Base-by-base conservation (phyloP, 2,329 filamentous ascomycete species). In the Hypoxylon sp. region DNA sequence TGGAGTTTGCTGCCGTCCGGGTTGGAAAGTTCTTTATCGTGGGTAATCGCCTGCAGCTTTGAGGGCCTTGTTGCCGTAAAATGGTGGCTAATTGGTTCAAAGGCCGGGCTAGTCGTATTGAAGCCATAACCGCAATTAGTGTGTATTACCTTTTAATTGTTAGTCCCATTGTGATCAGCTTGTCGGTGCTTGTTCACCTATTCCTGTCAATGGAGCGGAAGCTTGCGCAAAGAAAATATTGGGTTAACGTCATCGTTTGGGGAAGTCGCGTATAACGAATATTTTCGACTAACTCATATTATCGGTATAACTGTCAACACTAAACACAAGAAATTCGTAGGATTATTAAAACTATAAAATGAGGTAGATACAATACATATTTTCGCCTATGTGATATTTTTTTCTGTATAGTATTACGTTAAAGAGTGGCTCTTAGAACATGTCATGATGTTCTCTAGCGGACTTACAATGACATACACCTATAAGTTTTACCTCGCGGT, bases 211-310 rank as follows among this genome's bases (percentile, higher is more conserved):
- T 5, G 32, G 38, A 60, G 51, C 51, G 61, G 52, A 41, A 63
- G 59, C 56, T 63, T 68, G 65, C 61, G 62, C 49, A 56, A 65
- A 60, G 50, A 72, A 73, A 72, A 64, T 63, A 63, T 73, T 69
- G 68, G 58, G 63, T 65, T 48, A 61, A 75, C 73, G 73, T 75
- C 74, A 75, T 76, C 43, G 68, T 51, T 58, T 50, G 65, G 41
- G 59, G 55, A 45, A 62, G 63, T 41, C 17, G 38, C 21, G 36
- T 38, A 60, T 49, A 50, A 55, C 63, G 17, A n/a, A 45, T 50
- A 17, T 13, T 14, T 1, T 5, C 3, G 7, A n/a, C 1, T 28
- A 17, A 11, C 23, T 23, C 13, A 28, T 14, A 60, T 50, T 49
- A 25, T 2, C n/a, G n/a, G 36, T n/a, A 19, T 41, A 41, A 9